These are phyloP conservation scores for Botrytis porri DNA, from an alignment of 2,329 filamentous ascomycete genomes.

Conservation along the genomic window DNA sequence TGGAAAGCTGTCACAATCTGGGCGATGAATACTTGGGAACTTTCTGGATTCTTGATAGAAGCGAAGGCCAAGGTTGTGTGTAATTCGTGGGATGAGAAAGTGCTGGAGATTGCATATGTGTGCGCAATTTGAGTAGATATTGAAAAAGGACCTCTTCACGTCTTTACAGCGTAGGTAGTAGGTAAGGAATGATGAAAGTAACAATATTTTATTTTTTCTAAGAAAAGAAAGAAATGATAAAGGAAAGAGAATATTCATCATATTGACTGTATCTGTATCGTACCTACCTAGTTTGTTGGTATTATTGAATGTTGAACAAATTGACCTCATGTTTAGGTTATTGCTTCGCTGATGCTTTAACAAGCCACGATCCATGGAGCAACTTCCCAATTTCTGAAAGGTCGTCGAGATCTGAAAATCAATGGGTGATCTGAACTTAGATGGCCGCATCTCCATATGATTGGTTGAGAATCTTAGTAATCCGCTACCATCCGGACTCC, in stretches of 20 bases:
- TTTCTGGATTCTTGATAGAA: background rate
- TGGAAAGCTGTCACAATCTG: background rate
- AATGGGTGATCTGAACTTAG: background rate
- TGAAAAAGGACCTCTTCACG: background rate
- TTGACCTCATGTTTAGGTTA: background rate
- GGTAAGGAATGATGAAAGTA: background rate
- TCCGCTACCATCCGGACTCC: background rate
- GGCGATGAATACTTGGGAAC: background rate
- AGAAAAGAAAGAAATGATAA: background rate
- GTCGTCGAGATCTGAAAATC: slow-evolving; percentile 13
- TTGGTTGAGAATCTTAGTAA: background rate
- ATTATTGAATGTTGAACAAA: background rate
- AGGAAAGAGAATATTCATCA: background rate
- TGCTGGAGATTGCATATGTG: background rate
- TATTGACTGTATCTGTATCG: background rate
- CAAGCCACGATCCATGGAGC: background rate
- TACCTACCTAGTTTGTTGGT: background rate
- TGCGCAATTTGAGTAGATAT: background rate
- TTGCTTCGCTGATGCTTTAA: background rate
- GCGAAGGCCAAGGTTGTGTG: background rate
- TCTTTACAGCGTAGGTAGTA: background rate
- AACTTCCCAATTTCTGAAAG: background rate
- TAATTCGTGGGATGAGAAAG: background rate
- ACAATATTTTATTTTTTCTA: background rate
- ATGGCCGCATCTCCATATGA: background rate